These are phyloP conservation scores for Ustulina deusta DNA, from an alignment of 2,329 filamentous ascomycete genomes.

Conservation along the genomic window DNA sequence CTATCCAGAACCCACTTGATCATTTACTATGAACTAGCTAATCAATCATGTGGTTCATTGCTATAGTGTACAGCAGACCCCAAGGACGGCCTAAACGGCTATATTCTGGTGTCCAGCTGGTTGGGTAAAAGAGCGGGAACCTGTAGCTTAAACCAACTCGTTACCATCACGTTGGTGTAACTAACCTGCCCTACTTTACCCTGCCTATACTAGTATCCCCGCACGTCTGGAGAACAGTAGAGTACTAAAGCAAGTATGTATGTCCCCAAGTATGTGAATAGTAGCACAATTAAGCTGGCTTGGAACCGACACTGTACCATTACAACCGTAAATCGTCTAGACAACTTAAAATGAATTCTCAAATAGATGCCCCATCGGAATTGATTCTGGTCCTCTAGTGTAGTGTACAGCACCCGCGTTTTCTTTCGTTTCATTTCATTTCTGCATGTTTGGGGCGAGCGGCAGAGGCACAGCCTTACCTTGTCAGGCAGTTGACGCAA, in stretches of 20 bases:
- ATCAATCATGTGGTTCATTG: not conserved
- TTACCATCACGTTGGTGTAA: slow-evolving; percentile 16
- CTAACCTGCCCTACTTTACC: not conserved
- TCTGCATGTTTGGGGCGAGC: slow-evolving; percentile 4
- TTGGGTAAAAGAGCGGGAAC: slow-evolving; percentile 5
- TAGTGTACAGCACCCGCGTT: not conserved
- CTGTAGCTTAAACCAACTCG: slow-evolving; percentile 5
- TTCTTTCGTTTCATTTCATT: slow-evolving; percentile 18
- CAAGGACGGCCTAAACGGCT: not conserved
- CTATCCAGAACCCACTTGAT: not conserved
- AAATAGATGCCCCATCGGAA: slow-evolving; percentile 3
- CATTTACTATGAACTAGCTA: not conserved
- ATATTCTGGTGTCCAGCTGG: not conserved
- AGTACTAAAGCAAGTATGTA: too few relatives aligned
- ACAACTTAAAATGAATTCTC: slow-evolving; percentile 25
- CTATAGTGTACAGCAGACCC: not conserved
- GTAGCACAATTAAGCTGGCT: not conserved
- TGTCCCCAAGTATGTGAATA: too few relatives aligned
- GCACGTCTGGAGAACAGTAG: slow-evolving; percentile 14
- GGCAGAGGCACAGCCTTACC: slow-evolving; percentile 23
- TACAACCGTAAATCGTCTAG: not conserved
- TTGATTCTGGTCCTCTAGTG: not conserved
- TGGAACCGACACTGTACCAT: not conserved
- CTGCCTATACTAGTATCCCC: not conserved
- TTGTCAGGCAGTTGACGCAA: slow-evolving; percentile 23